Conservation (phyloP, 345 rosid species). For the Bruguiera parviflora region DNA sequence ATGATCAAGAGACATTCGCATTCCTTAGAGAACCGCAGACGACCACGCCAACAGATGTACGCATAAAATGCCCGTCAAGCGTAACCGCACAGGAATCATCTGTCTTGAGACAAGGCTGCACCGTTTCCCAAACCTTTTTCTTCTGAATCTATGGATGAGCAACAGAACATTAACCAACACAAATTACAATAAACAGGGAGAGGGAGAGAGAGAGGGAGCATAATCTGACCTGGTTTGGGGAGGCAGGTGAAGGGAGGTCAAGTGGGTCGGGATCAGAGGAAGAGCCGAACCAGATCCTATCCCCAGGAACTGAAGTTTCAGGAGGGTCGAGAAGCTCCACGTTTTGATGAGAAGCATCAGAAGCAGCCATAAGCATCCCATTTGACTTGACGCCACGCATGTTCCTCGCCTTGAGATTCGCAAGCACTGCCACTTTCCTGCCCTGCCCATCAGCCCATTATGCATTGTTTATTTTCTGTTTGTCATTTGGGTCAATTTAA, state of each 20-base stretch:
- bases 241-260: slow-evolving; percentile 53
- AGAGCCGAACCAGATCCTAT: slow-evolving; percentile 79
- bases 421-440: slow-evolving; percentile 71
- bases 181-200: not conserved
- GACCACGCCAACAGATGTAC: slow-evolving; percentile 65
- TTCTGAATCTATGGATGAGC: slow-evolving; percentile 58
- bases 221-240: slow-evolving; percentile 64
- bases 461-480: not conserved
- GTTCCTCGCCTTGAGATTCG: slow-evolving; percentile 84
- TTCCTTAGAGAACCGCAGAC: slow-evolving; percentile 47
- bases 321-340: slow-evolving; percentile 87
- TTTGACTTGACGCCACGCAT: slow-evolving; percentile 92
- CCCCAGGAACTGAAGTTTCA: slow-evolving; percentile 64
- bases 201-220: not conserved
- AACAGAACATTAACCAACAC: not conserved
- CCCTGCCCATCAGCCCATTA: slow-evolving; percentile 32
- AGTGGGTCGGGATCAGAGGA: slow-evolving; percentile 39
- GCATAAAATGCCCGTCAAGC: slow-evolving; percentile 63
- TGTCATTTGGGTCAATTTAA: too few species aligned
- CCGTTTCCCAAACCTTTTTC: slow-evolving; percentile 86
- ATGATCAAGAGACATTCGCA: slow-evolving; percentile 64
- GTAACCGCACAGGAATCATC: slow-evolving; percentile 51
- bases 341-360: slow-evolving; percentile 69
- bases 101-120: slow-evolving; percentile 85
- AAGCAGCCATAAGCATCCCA: slow-evolving; percentile 92